Evolutionary conservation across 2,329 filamentous ascomycete genomes (phyloP).

Genomic region (Monosporascus sp.): DNA sequence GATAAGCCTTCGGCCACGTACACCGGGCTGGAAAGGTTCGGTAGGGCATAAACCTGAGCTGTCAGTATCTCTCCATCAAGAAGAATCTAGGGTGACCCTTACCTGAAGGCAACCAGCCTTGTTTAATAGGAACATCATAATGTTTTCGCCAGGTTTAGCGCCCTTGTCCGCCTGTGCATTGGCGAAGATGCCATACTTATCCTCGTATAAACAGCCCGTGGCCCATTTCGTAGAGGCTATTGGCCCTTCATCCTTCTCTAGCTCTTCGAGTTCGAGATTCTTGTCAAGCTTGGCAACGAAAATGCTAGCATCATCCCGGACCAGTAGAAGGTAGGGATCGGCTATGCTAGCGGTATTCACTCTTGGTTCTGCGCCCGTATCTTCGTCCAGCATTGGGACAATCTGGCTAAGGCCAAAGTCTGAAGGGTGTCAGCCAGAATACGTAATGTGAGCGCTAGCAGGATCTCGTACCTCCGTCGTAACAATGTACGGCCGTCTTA

Average conservation of each 20-base stretch:
- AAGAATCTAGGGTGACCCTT: conserved; percentile 28
- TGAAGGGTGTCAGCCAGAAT: conserved; percentile 27
- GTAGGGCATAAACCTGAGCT: conserved; percentile 68
- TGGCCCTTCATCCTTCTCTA: conserved; percentile 57
- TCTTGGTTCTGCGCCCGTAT: conserved; percentile 73
- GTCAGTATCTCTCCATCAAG: background rate
- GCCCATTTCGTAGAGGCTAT: conserved; percentile 66
- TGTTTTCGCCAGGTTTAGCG: conserved; percentile 38
- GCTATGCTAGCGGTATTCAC: conserved; percentile 77
- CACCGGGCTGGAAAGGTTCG: conserved; percentile 64
- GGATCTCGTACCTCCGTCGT: conserved; percentile 69
- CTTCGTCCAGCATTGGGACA: conserved; percentile 86
- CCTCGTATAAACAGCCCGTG: conserved; percentile 78
- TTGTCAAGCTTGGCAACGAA: conserved; percentile 75
- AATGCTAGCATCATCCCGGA: conserved; percentile 78
- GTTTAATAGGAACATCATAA: conserved; percentile 73
- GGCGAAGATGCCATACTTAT: conserved; percentile 53
- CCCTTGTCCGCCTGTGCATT: conserved; percentile 34
- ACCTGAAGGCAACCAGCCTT: conserved; percentile 70
- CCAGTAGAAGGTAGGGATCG: conserved; percentile 78
- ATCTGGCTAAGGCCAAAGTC: conserved; percentile 88
- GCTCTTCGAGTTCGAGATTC: conserved; percentile 78
- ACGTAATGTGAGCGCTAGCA: background rate
- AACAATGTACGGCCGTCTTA: conserved; percentile 80
- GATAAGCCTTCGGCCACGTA: conserved; percentile 73